phyloP scores from a whole-genome alignment of 495 filamentous ascomycete genomes.

The Jackrogersella multiformis region DNA sequence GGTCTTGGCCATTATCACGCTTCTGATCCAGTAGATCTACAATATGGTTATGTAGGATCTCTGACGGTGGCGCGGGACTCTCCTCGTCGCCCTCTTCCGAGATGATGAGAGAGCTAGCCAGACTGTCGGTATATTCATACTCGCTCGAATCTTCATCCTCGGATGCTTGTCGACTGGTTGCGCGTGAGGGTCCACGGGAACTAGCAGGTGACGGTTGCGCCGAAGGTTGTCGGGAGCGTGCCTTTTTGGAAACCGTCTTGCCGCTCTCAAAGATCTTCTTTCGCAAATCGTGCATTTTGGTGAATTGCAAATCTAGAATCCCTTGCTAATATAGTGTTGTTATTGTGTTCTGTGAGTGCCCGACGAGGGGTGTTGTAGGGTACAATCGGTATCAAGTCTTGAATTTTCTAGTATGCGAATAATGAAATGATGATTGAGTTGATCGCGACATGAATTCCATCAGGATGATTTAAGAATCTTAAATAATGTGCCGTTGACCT shows the following conservation, averaged over 20 bases:
- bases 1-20: slow-evolving; percentile 78
- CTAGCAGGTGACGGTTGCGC: slow-evolving; percentile 61
- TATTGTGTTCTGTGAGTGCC: neutral
- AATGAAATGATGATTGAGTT: slow-evolving; percentile 26
- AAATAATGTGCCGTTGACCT: neutral
- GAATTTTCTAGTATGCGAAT: slow-evolving; percentile 39
- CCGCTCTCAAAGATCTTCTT: slow-evolving; percentile 82
- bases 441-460: slow-evolving; percentile 48
- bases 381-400: slow-evolving; percentile 42
- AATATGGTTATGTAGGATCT: slow-evolving; percentile 75
- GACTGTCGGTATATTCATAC: slow-evolving; percentile 55
- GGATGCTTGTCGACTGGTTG: slow-evolving; percentile 69
- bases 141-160: slow-evolving; percentile 81
- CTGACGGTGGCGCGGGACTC: slow-evolving; percentile 63
- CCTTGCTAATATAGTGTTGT: slow-evolving; percentile 2
- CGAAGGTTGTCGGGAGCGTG: slow-evolving; percentile 75
- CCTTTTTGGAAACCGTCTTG: slow-evolving; percentile 94
- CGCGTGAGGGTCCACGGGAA: slow-evolving; percentile 66
- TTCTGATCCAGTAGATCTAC: slow-evolving; percentile 88
- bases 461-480: slow-evolving; percentile 33
- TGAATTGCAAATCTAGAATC: neutral
- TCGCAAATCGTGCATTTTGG: slow-evolving; percentile 77
- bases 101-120: slow-evolving; percentile 62
- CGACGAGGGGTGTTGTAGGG: neutral
- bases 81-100: slow-evolving; percentile 58